Conservation (phyloP, 2,329 filamentous ascomycete genomes). For the Berkeleyomyces rouxiae region DNA sequence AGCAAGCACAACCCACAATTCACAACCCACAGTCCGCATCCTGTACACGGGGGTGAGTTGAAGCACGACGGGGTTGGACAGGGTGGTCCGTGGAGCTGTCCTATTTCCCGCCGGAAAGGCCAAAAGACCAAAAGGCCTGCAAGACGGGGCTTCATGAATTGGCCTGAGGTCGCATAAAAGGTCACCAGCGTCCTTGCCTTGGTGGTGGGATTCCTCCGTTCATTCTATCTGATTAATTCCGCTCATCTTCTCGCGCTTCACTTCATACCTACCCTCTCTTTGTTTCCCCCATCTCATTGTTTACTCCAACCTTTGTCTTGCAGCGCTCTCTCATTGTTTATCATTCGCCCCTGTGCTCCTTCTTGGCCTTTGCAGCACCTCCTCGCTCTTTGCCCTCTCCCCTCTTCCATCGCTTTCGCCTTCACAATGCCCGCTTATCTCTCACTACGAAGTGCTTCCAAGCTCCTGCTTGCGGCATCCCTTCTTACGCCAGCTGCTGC, state of each 20-base stretch:
- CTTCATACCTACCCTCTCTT: background rate
- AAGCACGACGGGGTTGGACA: background rate
- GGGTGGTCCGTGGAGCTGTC: background rate
- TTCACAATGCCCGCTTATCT: constrained; percentile 8
- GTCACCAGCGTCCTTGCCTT: background rate
- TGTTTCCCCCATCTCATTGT: background rate
- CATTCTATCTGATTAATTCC: background rate
- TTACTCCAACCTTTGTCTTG: background rate
- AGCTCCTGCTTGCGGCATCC: constrained; percentile 7
- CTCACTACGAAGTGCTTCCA: constrained; percentile 7
- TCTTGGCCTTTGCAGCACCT: background rate
- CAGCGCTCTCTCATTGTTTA: no score
- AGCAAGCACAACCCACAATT: no score
- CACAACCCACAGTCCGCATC: no score
- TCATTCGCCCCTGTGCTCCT: background rate
- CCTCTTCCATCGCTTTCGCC: background rate
- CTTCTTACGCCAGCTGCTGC: constrained; percentile 1
- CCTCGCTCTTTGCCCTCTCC: background rate
- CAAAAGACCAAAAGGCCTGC: background rate
- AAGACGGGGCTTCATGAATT: background rate
- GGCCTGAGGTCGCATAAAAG: background rate
- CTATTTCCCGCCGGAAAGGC: background rate
- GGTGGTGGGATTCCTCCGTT: background rate
- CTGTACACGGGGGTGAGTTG: no score
- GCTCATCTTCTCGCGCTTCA: background rate